Evolutionary conservation across 352 stramenopile genomes (phyloP).

Genomic region (Aphanomyces stellatus): DNA sequence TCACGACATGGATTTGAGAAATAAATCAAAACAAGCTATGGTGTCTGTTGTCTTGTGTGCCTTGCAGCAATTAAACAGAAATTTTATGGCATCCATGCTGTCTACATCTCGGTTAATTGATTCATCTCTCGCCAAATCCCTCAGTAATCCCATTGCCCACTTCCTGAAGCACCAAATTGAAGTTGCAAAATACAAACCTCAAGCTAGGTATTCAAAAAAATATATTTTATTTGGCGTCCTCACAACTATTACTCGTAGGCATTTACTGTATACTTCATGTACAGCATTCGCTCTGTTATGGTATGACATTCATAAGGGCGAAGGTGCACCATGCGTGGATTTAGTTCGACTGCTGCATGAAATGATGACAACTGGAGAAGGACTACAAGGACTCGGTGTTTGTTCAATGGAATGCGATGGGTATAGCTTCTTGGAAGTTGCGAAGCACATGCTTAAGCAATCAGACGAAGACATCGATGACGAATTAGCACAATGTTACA

Average conservation of each 20-base stretch:
- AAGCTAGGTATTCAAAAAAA: not conserved
- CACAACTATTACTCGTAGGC: not conserved
- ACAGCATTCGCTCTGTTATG: constrained; percentile 12
- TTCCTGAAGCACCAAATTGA: constrained; percentile 12
- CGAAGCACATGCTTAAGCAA: constrained; percentile 7
- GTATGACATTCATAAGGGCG: constrained; percentile 8
- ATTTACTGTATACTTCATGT: constrained; percentile 14
- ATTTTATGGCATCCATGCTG: not conserved
- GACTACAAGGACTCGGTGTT: constrained; percentile 4
- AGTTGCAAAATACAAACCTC: not conserved
- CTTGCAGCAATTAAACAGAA: constrained; percentile 1
- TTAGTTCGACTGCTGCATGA: constrained; percentile 15
- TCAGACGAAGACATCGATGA: constrained; percentile 31
- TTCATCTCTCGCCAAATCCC: not conserved
- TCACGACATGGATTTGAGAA: not conserved
- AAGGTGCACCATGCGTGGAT: not conserved
- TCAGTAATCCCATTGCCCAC: constrained; percentile 7
- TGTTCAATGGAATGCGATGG: not conserved
- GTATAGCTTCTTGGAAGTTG: not conserved
- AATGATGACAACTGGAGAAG: constrained; percentile 7
- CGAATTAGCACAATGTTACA: constrained; percentile 54
- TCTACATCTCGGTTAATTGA: not conserved
- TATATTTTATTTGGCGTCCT: not conserved
- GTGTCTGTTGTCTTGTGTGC: not conserved
- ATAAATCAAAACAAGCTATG: not conserved